Evolutionary conservation across 768 basidiomycete species (phyloP).

Genomic region (Suillus plorans): DNA sequence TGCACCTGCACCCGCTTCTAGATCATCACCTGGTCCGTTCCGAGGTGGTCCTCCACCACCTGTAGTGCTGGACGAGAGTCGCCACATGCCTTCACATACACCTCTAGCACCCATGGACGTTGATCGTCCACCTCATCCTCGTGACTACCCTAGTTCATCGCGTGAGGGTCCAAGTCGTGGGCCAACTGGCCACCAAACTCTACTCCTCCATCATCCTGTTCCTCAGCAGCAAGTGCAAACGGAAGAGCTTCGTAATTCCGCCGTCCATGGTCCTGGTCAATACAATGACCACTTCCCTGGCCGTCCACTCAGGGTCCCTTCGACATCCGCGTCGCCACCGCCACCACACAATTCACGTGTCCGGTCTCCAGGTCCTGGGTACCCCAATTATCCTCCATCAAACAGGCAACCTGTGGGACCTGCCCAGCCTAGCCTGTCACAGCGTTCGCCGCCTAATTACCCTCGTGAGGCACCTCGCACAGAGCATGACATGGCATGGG

Average conservation of each 20-base stretch:
- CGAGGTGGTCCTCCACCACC: slow-evolving; percentile 83
- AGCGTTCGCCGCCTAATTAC: slow-evolving; percentile 64
- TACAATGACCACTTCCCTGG: slow-evolving; percentile 56
- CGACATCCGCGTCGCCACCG: slow-evolving; percentile 62
- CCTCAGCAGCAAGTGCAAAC: slow-evolving; percentile 56
- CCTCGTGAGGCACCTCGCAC: slow-evolving; percentile 48
- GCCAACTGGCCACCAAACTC: slow-evolving; percentile 52
- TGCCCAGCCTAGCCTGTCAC: slow-evolving; percentile 45
- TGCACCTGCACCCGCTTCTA: slow-evolving; percentile 44
- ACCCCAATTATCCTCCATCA: slow-evolving; percentile 47
- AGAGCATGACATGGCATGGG: slow-evolving; percentile 61
- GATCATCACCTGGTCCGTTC: slow-evolving; percentile 73
- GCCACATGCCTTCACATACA: slow-evolving; percentile 66
- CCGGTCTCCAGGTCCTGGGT: slow-evolving; percentile 51
- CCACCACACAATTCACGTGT: slow-evolving; percentile 44
- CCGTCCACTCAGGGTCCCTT: slow-evolving; percentile 51
- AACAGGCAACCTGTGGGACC: slow-evolving; percentile 51
- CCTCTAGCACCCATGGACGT: slow-evolving; percentile 79
- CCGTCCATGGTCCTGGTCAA: slow-evolving; percentile 37
- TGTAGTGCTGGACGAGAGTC: slow-evolving; percentile 71
- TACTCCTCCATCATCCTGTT: slow-evolving; percentile 68
- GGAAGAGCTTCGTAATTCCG: slow-evolving; percentile 49
- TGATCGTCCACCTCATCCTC: slow-evolving; percentile 54
- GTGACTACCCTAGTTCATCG: slow-evolving; percentile 54
- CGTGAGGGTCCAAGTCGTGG: slow-evolving; percentile 49